Conservation (phyloP, 306 rosid genomes). For the Cicer bijugum region DNA sequence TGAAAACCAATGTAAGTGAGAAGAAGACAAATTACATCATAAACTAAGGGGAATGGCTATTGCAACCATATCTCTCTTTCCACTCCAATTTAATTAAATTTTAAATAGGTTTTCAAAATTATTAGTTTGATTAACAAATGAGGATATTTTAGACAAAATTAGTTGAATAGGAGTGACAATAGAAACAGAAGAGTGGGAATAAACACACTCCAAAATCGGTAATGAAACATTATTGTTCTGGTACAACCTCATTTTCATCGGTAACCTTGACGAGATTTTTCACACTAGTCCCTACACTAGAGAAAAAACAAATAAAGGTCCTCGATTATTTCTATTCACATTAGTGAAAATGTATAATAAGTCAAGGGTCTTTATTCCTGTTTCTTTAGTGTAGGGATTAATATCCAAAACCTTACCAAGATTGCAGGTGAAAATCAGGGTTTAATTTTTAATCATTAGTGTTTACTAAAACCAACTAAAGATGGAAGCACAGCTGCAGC, state of each 20-base stretch:
- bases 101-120: too few relatives aligned
- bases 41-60: neutral
- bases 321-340: neutral
- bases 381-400: neutral
- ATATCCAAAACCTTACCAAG: neutral
- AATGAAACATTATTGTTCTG: neutral
- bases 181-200: constrained; percentile 7
- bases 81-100: neutral
- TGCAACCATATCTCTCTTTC: neutral
- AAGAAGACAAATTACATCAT: neutral
- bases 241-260: neutral
- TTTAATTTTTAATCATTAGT: neutral
- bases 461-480: constrained; percentile 28
- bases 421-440: neutral
- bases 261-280: neutral
- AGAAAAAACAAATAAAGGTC: neutral
- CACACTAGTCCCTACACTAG: neutral
- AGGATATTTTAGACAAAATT: neutral
- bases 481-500: constrained; percentile 30
- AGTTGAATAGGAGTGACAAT: constrained; percentile 13
- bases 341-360: neutral
- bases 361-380: neutral
- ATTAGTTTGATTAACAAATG: neutral
- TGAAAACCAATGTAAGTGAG: constrained; percentile 34
- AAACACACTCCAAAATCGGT: neutral